These are phyloP conservation scores for Entomortierella chlamydospora DNA, from an alignment of 192 early-diverging fungal species.

Conservation along the genomic window DNA sequence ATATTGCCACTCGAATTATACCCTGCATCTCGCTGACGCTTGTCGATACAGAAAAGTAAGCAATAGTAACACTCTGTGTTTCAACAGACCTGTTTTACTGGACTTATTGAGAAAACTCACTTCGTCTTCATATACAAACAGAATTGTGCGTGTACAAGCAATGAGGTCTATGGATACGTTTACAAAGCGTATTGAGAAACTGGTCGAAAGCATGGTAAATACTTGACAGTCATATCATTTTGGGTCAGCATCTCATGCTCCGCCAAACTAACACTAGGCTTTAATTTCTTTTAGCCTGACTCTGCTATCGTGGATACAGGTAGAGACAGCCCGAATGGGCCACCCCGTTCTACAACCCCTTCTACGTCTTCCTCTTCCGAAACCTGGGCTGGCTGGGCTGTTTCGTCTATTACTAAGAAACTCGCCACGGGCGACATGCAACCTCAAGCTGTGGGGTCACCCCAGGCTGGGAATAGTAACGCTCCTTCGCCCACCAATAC, in stretches of 20 bases:
- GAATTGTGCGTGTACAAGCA: constrained; percentile 85
- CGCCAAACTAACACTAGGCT: not conserved
- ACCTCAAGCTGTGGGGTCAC: constrained; percentile 14
- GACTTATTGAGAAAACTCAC: not conserved
- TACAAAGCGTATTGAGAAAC: constrained; percentile 72
- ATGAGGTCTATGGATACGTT: constrained; percentile 79
- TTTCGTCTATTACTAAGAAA: constrained; percentile 78
- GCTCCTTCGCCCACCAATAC: constrained; percentile 10
- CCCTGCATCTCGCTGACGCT: constrained; percentile 76
- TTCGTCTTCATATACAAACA: constrained; percentile 31
- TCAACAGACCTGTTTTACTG: not conserved
- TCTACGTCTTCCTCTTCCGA: constrained; percentile 58
- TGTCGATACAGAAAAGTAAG: constrained; percentile 84
- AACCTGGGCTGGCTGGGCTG: constrained; percentile 92
- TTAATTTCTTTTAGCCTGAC: constrained; percentile 57
- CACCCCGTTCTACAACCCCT: constrained; percentile 35
- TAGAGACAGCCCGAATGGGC: constrained; percentile 39
- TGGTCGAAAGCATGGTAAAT: constrained; percentile 72
- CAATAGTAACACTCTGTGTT: too few species aligned
- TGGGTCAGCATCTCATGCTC: not conserved
- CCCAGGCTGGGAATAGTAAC: not conserved
- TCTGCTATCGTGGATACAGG: constrained; percentile 53
- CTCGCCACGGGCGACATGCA: constrained; percentile 46
- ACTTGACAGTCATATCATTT: not conserved
- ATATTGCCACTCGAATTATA: constrained; percentile 79